Evolutionary conservation across 495 filamentous ascomycete species (phyloP), one percentile per base, ranked within the genome.

Genomic region (Apodospora peruviana): DNA sequence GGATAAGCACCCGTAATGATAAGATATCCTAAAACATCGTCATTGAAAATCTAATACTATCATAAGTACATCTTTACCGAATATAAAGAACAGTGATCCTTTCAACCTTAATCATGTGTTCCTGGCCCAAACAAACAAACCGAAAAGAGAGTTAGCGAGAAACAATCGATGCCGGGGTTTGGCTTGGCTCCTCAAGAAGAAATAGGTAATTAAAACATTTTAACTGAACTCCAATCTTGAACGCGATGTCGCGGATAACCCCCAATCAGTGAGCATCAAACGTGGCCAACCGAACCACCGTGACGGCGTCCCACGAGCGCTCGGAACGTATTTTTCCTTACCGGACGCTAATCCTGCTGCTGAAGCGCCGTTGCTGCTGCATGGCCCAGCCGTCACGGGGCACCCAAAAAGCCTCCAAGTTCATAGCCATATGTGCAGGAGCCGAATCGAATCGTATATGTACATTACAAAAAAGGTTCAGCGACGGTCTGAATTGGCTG

Each of bases 401-500:
- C 25, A 8, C 12, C 44, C 40, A 43, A n/a, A n/a, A n/a, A n/a
- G n/a, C 14, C 3, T 16, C 40, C 8, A 2, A 40, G 17, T 29
- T 36, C 35, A 34, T 32, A 23, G 42, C 17, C 27, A 41, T 44
- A 41, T 54, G 37, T 41, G 45, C 38, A 25, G 43, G 54, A 40
- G 37, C 19, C 8, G 47, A 47, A 37, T 42, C 12, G 23, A 45
- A 49, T 36, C n/a, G n/a, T n/a, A n/a, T 47, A 47, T 56, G 44
- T 52, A 56, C 50, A 52, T 29, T 43, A 21, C 12, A 25, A 50
- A 48, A 40, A 34, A 45, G 27, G 17, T 42, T 39, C 21, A 48
- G n/a, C n/a, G n/a, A n/a, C n/a, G n/a, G n/a, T n/a, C n/a, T n/a
- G n/a, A n/a, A n/a, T n/a, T n/a, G n/a, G n/a, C n/a, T n/a, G n/a